These are phyloP conservation scores for Diaporthe destruens DNA, from an alignment of 2,329 filamentous ascomycete genomes.

Conservation along the genomic window DNA sequence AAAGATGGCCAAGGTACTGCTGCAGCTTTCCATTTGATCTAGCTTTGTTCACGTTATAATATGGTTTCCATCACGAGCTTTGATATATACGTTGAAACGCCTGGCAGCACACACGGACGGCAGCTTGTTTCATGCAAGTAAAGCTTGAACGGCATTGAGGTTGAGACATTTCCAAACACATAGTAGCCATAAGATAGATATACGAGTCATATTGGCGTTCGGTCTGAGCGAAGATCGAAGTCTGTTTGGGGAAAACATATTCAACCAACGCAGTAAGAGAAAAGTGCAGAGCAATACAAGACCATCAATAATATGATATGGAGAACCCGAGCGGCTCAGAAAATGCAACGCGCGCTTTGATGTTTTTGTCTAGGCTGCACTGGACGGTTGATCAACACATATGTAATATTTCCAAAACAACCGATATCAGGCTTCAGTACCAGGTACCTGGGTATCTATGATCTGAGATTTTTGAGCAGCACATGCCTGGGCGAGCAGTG, in stretches of 20 bases:
- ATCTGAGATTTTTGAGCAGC: no score
- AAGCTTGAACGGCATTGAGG: neutral
- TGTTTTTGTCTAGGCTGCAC: neutral
- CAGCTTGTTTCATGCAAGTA: slow-evolving; percentile 8
- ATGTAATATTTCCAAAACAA: neutral
- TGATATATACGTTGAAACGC: neutral
- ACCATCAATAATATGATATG: neutral
- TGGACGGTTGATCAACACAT: neutral
- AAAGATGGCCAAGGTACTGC: no score
- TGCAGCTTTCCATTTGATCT: no score
- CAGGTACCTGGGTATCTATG: neutral
- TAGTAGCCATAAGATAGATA: neutral
- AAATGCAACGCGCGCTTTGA: neutral
- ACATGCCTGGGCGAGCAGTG: no score
- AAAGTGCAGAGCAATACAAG: neutral
- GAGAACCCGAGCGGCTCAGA: neutral
- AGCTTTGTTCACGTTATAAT: neutral
- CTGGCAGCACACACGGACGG: neutral
- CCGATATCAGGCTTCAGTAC: neutral
- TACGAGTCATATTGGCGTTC: neutral
- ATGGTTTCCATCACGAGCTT: neutral
- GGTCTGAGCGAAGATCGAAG: neutral
- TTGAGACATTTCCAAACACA: neutral
- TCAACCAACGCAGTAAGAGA: neutral
- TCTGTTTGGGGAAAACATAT: neutral